phyloP scores from a whole-genome alignment of 306 rosid species.

The Sicyos edulis region DNA sequence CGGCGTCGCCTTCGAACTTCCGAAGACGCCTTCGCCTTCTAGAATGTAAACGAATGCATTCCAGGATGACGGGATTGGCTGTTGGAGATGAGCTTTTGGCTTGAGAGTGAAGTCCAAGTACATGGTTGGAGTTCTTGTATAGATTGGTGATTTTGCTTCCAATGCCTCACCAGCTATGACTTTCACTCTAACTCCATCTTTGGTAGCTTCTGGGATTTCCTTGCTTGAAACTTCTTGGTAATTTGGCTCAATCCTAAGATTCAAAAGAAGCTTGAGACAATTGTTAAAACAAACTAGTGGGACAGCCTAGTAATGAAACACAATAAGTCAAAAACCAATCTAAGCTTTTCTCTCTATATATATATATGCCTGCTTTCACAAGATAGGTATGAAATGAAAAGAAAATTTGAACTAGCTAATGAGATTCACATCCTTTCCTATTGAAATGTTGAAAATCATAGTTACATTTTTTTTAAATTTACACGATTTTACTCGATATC shows the following conservation, averaged over 20 bases:
- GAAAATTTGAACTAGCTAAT: background rate
- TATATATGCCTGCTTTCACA: background rate
- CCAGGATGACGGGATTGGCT: constrained; percentile 70
- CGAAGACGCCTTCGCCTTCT: constrained; percentile 89
- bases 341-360: background rate
- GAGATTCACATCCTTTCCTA: background rate
- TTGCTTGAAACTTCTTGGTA: constrained; percentile 79
- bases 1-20: constrained; percentile 38
- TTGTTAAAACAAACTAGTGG: background rate
- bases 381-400: background rate
- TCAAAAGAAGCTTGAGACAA: background rate
- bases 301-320: constrained; percentile 5
- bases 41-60: constrained; percentile 78
- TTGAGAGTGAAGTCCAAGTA: constrained; percentile 78
- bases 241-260: constrained; percentile 76
- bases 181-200: constrained; percentile 73
- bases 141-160: constrained; percentile 71
- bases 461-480: background rate
- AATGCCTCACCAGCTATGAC: constrained; percentile 92
- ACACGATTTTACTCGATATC: background rate
- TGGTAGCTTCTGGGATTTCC: constrained; percentile 56
- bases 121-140: constrained; percentile 92
- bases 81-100: constrained; percentile 64
- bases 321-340: background rate
- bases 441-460: background rate